phyloP scores from a whole-genome alignment of 2,329 filamentous ascomycete genomes.

The Grosmannia huntii region DNA sequence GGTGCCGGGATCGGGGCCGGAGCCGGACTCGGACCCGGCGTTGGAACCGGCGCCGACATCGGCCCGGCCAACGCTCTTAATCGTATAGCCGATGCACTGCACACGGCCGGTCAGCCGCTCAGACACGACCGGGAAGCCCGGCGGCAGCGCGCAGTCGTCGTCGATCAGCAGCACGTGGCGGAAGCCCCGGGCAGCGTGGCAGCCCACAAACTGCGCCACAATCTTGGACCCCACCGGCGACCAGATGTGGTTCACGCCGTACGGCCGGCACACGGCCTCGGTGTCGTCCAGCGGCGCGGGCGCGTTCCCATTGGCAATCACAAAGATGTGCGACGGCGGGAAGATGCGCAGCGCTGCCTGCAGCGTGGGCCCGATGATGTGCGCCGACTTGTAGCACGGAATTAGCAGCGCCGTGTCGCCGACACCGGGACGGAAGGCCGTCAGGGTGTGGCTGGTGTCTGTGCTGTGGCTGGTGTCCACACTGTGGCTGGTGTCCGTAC shows the following conservation, averaged over 20 bases:
- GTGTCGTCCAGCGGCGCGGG: constrained; percentile 5
- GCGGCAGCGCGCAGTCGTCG: constrained; percentile 6
- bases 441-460: not conserved
- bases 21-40: too few relatives aligned
- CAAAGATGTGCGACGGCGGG: constrained; percentile 4
- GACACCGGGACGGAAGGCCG: not conserved
- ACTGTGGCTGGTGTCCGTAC: not conserved
- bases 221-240: constrained; percentile 7
- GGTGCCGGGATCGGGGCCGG: not conserved
- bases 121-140: constrained; percentile 4
- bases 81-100: constrained; percentile 6
- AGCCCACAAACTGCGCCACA: constrained; percentile 6
- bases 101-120: constrained; percentile 1
- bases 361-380: constrained; percentile 4
- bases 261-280: constrained; percentile 3
- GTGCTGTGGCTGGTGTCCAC: too few relatives aligned
- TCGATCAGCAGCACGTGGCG: constrained; percentile 2
- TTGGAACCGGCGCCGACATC: not conserved
- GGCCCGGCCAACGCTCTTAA: constrained; percentile 3
- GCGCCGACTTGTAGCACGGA: constrained; percentile 5
- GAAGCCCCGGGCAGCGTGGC: constrained; percentile 2
- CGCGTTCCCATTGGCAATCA: constrained; percentile 6
- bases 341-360: constrained; percentile 4
- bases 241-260: constrained; percentile 6
- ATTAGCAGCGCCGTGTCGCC: constrained; percentile 4